These are phyloP conservation scores for Myrmaecium sp. DNA, from an alignment of 2,329 filamentous ascomycete genomes.

Conservation along the genomic window DNA sequence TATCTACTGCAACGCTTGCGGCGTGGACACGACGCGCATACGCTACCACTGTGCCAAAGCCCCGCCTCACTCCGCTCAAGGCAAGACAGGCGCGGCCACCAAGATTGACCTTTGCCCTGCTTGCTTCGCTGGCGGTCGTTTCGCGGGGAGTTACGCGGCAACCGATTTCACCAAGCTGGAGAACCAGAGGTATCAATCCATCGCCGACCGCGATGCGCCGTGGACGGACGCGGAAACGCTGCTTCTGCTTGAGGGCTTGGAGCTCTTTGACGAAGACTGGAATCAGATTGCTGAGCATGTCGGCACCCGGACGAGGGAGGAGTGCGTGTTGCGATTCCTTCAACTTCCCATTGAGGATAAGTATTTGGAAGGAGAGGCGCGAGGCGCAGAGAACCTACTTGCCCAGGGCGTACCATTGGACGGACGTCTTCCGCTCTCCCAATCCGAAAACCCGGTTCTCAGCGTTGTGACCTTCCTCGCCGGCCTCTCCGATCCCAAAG, in stretches of 20 bases:
- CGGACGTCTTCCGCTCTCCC: constrained; percentile 75
- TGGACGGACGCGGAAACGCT: constrained; percentile 87
- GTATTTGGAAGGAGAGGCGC: constrained; percentile 67
- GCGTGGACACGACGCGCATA: constrained; percentile 67
- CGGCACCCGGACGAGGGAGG: constrained; percentile 76
- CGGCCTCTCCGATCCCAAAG: constrained; percentile 73
- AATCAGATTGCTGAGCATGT: constrained; percentile 83
- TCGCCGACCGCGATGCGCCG: constrained; percentile 68
- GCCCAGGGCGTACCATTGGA: constrained; percentile 50
- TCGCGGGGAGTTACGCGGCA: constrained; percentile 61
- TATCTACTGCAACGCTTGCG: constrained; percentile 78
- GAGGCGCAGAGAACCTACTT: constrained; percentile 28
- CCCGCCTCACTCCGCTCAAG: constrained; percentile 26
- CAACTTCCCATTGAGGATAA: constrained; percentile 96
- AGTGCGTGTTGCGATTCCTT: constrained; percentile 92
- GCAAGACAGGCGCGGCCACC: constrained; percentile 38
- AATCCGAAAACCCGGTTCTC: constrained; percentile 90
- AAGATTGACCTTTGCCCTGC: constrained; percentile 84
- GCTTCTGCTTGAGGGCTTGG: constrained; percentile 76
- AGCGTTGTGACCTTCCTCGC: constrained; percentile 91
- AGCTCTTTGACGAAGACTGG: constrained; percentile 94
- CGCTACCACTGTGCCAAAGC: constrained; percentile 56
- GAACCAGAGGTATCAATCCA: constrained; percentile 63
- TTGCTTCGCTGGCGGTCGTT: constrained; percentile 71
- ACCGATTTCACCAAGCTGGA: constrained; percentile 80